A percentile compares a stretch with the other conserved stretches of the same genome.
Conservation (phyloP, 1,284 basidiomycete genomes). For the Erythrobasidium hasegawianum region DNA sequence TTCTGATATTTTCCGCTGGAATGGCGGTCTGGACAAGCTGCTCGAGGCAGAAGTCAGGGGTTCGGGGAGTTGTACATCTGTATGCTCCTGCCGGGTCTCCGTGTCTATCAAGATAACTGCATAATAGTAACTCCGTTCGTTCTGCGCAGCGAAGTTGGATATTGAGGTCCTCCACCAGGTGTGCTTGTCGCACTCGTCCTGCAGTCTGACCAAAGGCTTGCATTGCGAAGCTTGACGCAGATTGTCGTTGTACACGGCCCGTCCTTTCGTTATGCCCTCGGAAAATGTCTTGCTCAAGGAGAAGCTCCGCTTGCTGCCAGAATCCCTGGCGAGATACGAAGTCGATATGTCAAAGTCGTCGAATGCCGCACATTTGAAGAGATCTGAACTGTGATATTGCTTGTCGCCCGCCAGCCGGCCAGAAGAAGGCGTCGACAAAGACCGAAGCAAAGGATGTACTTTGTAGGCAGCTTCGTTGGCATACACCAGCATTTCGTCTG, state of each 20-base stretch:
- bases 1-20: conserved; percentile 15
- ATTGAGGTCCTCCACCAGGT: conserved; percentile 16
- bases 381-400: neutral
- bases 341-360: conserved; percentile 12
- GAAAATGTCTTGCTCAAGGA: conserved; percentile 9
- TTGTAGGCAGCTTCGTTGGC: conserved; percentile 6
- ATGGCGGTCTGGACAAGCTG: neutral
- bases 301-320: neutral
- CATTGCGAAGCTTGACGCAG: neutral
- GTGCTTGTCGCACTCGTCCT: neutral
- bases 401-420: neutral
- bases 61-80: conserved; percentile 4
- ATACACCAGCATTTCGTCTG: conserved; percentile 14
- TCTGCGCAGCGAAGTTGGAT: neutral
- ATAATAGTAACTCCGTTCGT: conserved; percentile 6
- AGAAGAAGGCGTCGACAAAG: too few species aligned
- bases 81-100: neutral
- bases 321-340: neutral
- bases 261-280: neutral
- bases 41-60: conserved; percentile 1
- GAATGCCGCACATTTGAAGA: conserved; percentile 12
- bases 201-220: conserved; percentile 11
- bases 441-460: neutral
- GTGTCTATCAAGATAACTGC: conserved; percentile 18
- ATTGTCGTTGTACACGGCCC: neutral